These are phyloP conservation scores for Apiospora kogelbergensis DNA, from an alignment of 2,329 filamentous ascomycete species.

Conservation along the genomic window DNA sequence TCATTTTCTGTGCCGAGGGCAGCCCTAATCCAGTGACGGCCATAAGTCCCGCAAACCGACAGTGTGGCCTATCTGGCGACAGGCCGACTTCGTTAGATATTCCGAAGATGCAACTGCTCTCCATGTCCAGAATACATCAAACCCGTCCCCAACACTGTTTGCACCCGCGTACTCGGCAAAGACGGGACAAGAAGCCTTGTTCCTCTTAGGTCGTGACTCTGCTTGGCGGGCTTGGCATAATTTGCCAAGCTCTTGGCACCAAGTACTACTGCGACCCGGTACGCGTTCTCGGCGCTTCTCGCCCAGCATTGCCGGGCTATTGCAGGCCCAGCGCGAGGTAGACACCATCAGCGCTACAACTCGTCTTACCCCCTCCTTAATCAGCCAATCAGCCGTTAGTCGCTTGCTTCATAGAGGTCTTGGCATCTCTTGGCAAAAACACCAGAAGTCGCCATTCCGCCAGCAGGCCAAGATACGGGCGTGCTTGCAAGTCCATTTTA, in stretches of 20 bases:
- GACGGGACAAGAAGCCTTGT: conserved; percentile 8
- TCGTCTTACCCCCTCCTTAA: conserved; percentile 1
- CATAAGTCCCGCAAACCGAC: background rate
- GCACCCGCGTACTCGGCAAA: conserved; percentile 5
- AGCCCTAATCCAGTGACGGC: background rate
- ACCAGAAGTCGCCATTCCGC: conserved; percentile 4
- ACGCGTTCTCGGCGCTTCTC: background rate
- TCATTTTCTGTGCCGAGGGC: background rate
- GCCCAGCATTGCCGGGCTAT: background rate
- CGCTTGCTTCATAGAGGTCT: conserved; percentile 5
- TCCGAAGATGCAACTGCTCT: background rate
- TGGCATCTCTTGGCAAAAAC: conserved; percentile 3
- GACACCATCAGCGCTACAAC: background rate
- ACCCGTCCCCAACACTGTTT: conserved; percentile 2
- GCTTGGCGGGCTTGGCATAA: conserved; percentile 6
- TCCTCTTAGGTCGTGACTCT: conserved; percentile 8
- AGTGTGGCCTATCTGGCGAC: background rate
- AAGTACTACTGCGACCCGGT: background rate
- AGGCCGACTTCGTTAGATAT: background rate
- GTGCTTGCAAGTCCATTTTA: background rate
- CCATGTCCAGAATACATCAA: background rate
- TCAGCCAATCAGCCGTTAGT: background rate
- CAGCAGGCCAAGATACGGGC: conserved; percentile 6
- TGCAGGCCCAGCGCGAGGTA: background rate
- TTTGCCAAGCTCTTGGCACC: background rate